A percentile compares a stretch with the other conserved stretches of the same genome.
Conservation (phyloP, 305 asterid species). For the Nicotiana rustica region DNA sequence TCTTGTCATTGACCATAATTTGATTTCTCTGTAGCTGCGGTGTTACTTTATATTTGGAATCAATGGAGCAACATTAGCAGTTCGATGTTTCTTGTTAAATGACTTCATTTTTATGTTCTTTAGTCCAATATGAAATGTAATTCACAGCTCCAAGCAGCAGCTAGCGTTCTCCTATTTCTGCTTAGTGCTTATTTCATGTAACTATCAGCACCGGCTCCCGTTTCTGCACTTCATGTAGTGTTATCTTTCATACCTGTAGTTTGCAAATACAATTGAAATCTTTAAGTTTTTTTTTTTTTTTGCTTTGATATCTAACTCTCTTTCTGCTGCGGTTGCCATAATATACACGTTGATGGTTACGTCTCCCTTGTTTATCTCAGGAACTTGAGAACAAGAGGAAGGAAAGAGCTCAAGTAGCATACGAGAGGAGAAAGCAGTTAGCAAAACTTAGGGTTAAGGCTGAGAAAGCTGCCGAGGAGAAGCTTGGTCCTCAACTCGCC, state of each 20-base stretch:
- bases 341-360: neutral
- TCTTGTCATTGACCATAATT: neutral
- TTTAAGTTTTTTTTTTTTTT: too few species aligned
- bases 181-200: neutral
- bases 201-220: neutral
- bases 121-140: neutral
- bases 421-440: slow-evolving; percentile 77
- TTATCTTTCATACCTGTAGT: slow-evolving; percentile 19
- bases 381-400: slow-evolving; percentile 81
- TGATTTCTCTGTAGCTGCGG: neutral
- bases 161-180: neutral
- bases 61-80: neutral
- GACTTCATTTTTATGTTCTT: neutral
- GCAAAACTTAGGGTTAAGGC: slow-evolving; percentile 69
- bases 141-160: neutral
- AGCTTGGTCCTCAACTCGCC: slow-evolving; percentile 74
- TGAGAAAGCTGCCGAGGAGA: slow-evolving; percentile 69
- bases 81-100: neutral
- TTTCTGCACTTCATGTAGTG: neutral
- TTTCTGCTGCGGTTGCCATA: neutral
- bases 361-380: slow-evolving; percentile 34
- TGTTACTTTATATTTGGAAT: neutral
- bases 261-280: neutral
- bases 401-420: slow-evolving; percentile 65
- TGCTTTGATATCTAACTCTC: neutral